A percentile compares a stretch with the other conserved stretches of the same genome.
Evolutionary conservation across 2,329 filamentous ascomycete species (phyloP).

Genomic region (Nectriaceae sp.): DNA sequence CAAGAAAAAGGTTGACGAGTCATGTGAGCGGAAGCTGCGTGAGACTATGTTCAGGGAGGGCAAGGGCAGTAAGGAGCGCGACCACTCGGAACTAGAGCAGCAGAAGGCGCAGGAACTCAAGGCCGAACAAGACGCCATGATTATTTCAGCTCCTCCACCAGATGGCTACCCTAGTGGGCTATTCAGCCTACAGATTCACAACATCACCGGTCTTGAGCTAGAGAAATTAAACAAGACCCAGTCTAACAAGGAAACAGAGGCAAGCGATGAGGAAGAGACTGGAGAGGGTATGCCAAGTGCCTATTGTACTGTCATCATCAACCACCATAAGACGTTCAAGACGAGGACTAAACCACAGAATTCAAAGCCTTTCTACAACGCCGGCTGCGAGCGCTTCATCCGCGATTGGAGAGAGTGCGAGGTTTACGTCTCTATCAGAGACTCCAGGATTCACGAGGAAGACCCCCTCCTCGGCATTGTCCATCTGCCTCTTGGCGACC

Average conservation of each 20-base stretch:
- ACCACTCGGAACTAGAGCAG: slow-evolving; percentile 65
- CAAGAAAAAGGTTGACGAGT: slow-evolving; percentile 55
- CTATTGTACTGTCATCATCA: slow-evolving; percentile 74
- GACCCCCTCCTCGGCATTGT: slow-evolving; percentile 71
- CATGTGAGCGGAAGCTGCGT: slow-evolving; percentile 63
- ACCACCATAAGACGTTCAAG: slow-evolving; percentile 69
- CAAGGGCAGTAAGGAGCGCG: slow-evolving; percentile 50
- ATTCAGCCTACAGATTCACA: slow-evolving; percentile 70
- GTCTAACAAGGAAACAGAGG: slow-evolving; percentile 47
- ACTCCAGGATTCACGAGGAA: slow-evolving; percentile 68
- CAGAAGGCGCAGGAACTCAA: slow-evolving; percentile 69
- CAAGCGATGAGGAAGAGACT: slow-evolving; percentile 57
- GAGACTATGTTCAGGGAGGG: slow-evolving; percentile 55
- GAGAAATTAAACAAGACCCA: slow-evolving; percentile 59
- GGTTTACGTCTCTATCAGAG: slow-evolving; percentile 67
- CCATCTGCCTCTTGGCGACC: slow-evolving; percentile 62
- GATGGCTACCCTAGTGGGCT: slow-evolving; percentile 65
- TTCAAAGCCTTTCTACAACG: slow-evolving; percentile 77
- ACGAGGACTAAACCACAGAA: slow-evolving; percentile 79
- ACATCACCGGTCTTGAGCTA: slow-evolving; percentile 69
- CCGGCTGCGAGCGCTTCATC: slow-evolving; percentile 72
- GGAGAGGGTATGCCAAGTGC: slow-evolving; percentile 68
- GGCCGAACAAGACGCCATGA: slow-evolving; percentile 61
- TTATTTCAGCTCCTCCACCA: slow-evolving; percentile 67
- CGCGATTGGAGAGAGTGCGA: slow-evolving; percentile 68